phyloP scores from a whole-genome alignment of 2,329 filamentous ascomycete genomes.

The Trichoderma sp. region DNA sequence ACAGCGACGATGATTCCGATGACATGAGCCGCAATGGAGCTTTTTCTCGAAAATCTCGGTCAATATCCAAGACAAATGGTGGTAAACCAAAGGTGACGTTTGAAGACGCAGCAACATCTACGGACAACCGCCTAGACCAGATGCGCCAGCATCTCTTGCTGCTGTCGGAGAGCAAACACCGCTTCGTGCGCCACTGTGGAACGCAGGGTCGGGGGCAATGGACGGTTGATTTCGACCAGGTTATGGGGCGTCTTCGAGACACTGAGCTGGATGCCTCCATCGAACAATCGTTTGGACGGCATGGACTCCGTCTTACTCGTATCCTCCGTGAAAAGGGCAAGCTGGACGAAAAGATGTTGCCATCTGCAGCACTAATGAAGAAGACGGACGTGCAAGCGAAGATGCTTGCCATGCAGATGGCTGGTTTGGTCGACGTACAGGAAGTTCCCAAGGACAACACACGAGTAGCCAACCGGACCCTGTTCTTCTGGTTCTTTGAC shows the following conservation, averaged over 20 bases:
- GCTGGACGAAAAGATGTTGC: slow-evolving; percentile 89
- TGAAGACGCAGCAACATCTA: slow-evolving; percentile 47
- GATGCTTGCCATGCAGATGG: slow-evolving; percentile 81
- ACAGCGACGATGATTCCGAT: slow-evolving; percentile 37
- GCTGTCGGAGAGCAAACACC: slow-evolving; percentile 67
- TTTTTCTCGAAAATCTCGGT: slow-evolving; percentile 30
- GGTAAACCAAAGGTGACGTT: slow-evolving; percentile 52
- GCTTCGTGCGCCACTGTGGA: slow-evolving; percentile 69
- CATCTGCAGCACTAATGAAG: slow-evolving; percentile 77
- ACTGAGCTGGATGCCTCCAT: slow-evolving; percentile 81
- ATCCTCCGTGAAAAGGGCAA: slow-evolving; percentile 87
- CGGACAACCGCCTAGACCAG: slow-evolving; percentile 54
- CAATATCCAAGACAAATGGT: slow-evolving; percentile 38
- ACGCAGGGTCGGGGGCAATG: slow-evolving; percentile 68
- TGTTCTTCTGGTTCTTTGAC: slow-evolving; percentile 94
- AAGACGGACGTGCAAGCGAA: slow-evolving; percentile 83
- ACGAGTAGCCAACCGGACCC: slow-evolving; percentile 76
- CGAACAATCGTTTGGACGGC: slow-evolving; percentile 71
- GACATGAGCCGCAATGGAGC: slow-evolving; percentile 37
- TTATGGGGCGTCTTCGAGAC: slow-evolving; percentile 71
- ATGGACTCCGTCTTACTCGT: slow-evolving; percentile 79
- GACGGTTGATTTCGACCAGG: slow-evolving; percentile 77
- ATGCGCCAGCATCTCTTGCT: slow-evolving; percentile 74
- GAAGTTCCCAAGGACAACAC: slow-evolving; percentile 89
- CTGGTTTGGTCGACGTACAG: slow-evolving; percentile 86